phyloP scores from a whole-genome alignment of 139 green algal species.

The Deuterostichococcus epilithicus region DNA sequence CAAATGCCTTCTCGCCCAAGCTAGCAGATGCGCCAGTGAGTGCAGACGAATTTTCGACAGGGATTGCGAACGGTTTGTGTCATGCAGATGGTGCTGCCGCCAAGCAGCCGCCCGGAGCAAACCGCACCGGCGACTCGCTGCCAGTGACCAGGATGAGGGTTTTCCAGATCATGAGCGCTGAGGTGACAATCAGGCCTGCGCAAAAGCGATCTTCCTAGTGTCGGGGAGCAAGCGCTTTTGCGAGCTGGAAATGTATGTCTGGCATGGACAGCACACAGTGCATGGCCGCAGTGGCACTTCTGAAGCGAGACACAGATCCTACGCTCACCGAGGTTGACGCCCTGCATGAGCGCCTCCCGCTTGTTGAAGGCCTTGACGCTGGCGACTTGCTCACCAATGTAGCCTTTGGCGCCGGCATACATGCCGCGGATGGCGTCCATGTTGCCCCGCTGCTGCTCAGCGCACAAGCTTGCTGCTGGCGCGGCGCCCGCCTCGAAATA shows the following conservation, averaged over 20 bases:
- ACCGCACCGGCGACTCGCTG: conserved; percentile 85
- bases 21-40: neutral
- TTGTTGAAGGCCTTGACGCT: conserved; percentile 35
- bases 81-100: neutral
- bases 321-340: conserved; percentile 61
- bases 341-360: conserved; percentile 58
- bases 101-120: neutral
- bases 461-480: no score
- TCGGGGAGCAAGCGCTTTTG: neutral
- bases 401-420: neutral
- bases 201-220: neutral
- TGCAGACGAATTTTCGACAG: no score
- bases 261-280: neutral
- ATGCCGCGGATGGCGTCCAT: neutral
- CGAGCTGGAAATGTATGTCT: neutral
- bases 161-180: conserved; percentile 98
- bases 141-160: conserved; percentile 87
- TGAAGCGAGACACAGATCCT: neutral
- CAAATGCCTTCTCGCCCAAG: no score
- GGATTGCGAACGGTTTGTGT: no score
- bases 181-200: conserved; percentile 90
- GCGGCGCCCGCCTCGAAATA: no score
- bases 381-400: conserved; percentile 17
- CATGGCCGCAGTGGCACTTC: neutral
- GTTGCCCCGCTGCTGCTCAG: no score